Evolutionary conservation across 257 asterid genomes (phyloP).

Genomic region (Solanum okadae): DNA sequence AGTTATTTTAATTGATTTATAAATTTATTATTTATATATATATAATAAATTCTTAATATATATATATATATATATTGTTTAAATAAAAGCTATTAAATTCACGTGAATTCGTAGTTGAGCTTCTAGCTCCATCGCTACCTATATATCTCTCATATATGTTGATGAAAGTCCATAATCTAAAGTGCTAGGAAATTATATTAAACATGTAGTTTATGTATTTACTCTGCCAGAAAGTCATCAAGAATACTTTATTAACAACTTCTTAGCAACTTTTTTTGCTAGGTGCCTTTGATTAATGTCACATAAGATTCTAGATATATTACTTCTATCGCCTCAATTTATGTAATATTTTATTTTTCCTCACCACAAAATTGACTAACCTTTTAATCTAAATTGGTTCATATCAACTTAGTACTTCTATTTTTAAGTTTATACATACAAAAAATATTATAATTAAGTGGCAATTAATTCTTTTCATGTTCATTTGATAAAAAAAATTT

Average conservation of each 20-base stretch:
- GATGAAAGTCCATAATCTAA: not conserved
- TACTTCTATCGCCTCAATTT: not conserved
- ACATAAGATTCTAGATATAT: not conserved
- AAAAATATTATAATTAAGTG: not conserved
- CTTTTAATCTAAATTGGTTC: not conserved
- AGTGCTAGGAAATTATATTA: not conserved
- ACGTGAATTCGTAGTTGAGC: accelerated
- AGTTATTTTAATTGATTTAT: not conserved
- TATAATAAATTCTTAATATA: too few species aligned
- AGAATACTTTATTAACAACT: not conserved
- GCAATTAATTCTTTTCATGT: not conserved
- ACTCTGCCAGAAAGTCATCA: not conserved
- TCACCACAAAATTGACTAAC: not conserved
- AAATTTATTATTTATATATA: not conserved
- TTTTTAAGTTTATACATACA: not conserved
- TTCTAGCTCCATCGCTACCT: not conserved
- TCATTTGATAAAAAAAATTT: too few species aligned
- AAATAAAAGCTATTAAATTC: not conserved
- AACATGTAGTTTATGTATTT: not conserved
- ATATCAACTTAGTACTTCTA: not conserved
- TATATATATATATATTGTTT: too few species aligned
- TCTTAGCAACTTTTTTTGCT: not conserved
- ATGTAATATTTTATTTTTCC: not conserved
- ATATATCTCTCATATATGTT: not conserved
- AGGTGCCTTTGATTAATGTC: not conserved